phyloP scores from a whole-genome alignment of 768 basidiomycete genomes.

The Psilocybe azurescens region DNA sequence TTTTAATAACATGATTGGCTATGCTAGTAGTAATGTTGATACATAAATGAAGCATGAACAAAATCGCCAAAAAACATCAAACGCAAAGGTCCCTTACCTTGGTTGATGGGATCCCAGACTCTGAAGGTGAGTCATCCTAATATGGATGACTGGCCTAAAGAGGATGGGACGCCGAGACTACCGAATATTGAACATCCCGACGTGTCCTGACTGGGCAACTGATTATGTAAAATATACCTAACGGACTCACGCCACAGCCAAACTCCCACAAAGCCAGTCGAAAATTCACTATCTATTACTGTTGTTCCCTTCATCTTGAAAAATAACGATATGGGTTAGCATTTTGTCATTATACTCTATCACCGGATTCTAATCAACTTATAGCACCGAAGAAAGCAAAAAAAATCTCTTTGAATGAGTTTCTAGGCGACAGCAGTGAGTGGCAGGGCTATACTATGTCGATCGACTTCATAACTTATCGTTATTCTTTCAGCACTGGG shows the following conservation, averaged over 20 bases:
- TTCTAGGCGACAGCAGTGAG: slow-evolving; percentile 87
- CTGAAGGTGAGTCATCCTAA: too few relatives aligned
- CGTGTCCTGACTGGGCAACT: too few relatives aligned
- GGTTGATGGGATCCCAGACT: too few relatives aligned
- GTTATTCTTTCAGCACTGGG: slow-evolving; percentile 65
- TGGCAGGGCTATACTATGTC: slow-evolving; percentile 22
- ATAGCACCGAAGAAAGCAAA: slow-evolving; percentile 90
- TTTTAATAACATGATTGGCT: too few relatives aligned
- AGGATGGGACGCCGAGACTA: too few relatives aligned
- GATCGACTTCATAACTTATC: slow-evolving; percentile 18
- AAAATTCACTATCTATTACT: slow-evolving; percentile 22
- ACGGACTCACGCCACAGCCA: slow-evolving; percentile 22
- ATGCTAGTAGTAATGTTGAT: too few relatives aligned
- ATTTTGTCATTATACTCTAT: not conserved
- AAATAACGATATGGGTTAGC: slow-evolving; percentile 23
- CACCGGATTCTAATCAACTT: slow-evolving; percentile 1
- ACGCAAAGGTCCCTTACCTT: too few relatives aligned
- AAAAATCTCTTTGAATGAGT: slow-evolving; percentile 93
- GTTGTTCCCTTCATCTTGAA: slow-evolving; percentile 6
- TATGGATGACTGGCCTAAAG: too few relatives aligned
- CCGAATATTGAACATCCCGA: too few relatives aligned
- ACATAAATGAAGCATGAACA: too few relatives aligned
- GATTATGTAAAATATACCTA: not conserved
- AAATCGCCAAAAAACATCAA: too few relatives aligned
- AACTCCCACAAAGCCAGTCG: slow-evolving; percentile 16